phyloP scores from a whole-genome alignment of 805 yeast genomes.

The Limtongia smithiae region DNA sequence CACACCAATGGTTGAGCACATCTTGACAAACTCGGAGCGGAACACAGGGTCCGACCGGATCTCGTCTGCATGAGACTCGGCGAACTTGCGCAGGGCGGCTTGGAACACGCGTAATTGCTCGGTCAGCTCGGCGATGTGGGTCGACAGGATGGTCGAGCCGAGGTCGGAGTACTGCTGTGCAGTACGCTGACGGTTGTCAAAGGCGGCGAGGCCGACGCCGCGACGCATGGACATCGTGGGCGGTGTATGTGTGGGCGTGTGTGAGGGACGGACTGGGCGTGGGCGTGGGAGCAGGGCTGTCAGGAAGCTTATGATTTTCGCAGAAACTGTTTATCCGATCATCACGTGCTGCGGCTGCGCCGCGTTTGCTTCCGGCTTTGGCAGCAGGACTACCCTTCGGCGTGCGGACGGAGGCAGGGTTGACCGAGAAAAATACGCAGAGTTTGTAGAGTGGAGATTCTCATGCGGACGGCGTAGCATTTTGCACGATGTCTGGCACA shows the following conservation, averaged over 20 bases:
- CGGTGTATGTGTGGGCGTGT: neutral
- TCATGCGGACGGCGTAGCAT: no score
- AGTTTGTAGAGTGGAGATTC: no score
- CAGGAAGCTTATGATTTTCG: no score
- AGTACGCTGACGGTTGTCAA: conserved; percentile 40
- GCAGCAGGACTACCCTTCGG: no score
- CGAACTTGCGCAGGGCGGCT: conserved; percentile 69
- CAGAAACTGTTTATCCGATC: no score
- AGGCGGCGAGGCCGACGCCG: conserved; percentile 47
- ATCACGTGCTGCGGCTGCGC: no score
- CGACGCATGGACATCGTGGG: conserved; percentile 18
- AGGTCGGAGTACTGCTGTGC: conserved; percentile 46
- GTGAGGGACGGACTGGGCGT: neutral
- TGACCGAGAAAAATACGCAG: no score
- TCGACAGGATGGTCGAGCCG: conserved; percentile 49
- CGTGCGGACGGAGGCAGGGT: no score
- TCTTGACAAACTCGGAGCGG: conserved; percentile 65
- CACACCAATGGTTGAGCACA: conserved; percentile 77
- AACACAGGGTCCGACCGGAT: conserved; percentile 62
- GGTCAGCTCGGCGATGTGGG: conserved; percentile 58
- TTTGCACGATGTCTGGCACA: no score
- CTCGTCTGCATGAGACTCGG: conserved; percentile 65
- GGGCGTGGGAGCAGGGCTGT: neutral
- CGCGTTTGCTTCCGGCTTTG: no score
- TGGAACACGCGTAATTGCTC: conserved; percentile 77